phyloP scores from a whole-genome alignment of 345 rosid species.

The Citrus medica region DNA sequence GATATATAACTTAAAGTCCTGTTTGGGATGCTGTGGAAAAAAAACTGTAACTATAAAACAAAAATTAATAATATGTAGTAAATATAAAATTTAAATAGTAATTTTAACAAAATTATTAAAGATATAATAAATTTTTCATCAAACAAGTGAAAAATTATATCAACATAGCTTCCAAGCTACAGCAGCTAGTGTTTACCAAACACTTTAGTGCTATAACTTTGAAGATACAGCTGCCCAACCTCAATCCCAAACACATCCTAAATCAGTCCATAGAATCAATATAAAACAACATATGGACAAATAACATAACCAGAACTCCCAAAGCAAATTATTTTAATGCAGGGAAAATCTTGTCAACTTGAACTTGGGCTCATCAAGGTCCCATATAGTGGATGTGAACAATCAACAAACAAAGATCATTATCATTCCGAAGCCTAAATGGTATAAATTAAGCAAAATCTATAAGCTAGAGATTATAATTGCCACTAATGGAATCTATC shows the following conservation, averaged over 20 bases:
- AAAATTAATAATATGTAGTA: too few relatives aligned
- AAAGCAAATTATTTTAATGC: background rate
- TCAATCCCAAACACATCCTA: background rate
- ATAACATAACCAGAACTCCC: background rate
- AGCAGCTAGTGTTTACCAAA: too few relatives aligned
- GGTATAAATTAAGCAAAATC: background rate
- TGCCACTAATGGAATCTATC: background rate
- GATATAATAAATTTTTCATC: too few relatives aligned
- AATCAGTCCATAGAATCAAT: background rate
- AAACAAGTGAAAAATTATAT: too few relatives aligned
- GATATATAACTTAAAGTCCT: background rate
- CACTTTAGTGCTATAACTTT: too few relatives aligned
- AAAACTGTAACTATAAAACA: too few relatives aligned
- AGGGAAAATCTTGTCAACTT: slow-evolving; percentile 5
- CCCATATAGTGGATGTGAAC: background rate
- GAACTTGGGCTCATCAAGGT: background rate
- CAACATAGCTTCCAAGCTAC: too few relatives aligned
- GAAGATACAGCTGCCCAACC: too few relatives aligned
- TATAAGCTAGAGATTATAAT: background rate
- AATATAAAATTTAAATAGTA: too few relatives aligned
- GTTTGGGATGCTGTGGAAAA: too few relatives aligned
- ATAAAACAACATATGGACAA: background rate
- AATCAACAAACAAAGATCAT: background rate
- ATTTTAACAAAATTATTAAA: too few relatives aligned
- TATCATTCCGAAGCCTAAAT: background rate